These are phyloP conservation scores for Silene latifolia DNA, from an alignment of 148 eudicot genomes.

Conservation along the genomic window DNA sequence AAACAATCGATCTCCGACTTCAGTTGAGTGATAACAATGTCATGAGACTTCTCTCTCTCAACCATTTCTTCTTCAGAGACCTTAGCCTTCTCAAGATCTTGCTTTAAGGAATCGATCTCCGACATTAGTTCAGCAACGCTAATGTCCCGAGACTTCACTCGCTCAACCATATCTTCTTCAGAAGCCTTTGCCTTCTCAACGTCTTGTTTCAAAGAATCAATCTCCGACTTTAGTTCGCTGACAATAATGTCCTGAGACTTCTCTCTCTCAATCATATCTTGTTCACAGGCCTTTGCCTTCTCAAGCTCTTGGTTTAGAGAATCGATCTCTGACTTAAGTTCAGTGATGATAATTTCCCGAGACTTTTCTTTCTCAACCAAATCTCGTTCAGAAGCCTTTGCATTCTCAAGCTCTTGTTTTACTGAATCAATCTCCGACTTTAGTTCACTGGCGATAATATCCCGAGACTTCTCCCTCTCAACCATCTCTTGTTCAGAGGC, in stretches of 20 bases:
- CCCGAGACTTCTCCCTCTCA: conserved; percentile 17
- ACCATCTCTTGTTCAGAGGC: conserved; percentile 28
- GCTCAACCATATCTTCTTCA: not conserved
- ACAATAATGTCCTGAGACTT: not conserved
- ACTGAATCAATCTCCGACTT: conserved; percentile 21
- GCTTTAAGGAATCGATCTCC: not conserved
- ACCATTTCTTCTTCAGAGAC: conserved; percentile 28
- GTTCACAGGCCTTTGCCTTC: not conserved
- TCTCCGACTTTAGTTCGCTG: not conserved
- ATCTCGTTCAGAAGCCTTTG: conserved; percentile 21
- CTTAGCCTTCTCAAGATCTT: conserved; percentile 50
- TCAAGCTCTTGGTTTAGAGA: conserved; percentile 30
- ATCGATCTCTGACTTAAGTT: conserved; percentile 44
- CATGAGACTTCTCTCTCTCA: conserved; percentile 15
- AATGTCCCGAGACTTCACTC: not conserved
- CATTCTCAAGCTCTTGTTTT: conserved; percentile 21
- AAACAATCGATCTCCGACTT: conserved; percentile 9
- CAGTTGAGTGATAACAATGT: conserved; percentile 2
- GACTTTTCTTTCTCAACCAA: conserved; percentile 24
- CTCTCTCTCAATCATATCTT: not conserved
- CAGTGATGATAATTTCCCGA: conserved; percentile 23
- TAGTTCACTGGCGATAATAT: conserved; percentile 22
- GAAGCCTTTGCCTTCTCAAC: not conserved
- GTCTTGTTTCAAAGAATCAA: not conserved
- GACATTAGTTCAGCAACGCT: not conserved